Evolutionary conservation across 345 rosid species (phyloP).

Genomic region (Leavenworthia alabamica): DNA sequence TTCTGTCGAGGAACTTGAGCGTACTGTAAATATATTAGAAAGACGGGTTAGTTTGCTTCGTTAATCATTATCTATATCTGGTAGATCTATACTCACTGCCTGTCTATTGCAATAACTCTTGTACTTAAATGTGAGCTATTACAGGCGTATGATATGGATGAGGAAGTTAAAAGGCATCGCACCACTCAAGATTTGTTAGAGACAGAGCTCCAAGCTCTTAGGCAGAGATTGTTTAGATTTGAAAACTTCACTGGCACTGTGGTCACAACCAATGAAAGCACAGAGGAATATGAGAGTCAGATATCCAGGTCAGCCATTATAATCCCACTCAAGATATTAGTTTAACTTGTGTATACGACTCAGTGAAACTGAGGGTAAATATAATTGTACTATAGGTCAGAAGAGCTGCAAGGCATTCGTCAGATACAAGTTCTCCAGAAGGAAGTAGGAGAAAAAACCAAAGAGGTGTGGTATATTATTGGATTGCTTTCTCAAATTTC

Average conservation of each 20-base stretch:
- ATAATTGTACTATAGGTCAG: slow-evolving; percentile 32
- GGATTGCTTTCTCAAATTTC: background rate
- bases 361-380: slow-evolving; percentile 26
- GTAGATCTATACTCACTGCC: background rate
- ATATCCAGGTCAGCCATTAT: slow-evolving; percentile 41
- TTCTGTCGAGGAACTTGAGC: slow-evolving; percentile 86
- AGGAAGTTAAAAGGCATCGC: slow-evolving; percentile 69
- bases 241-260: slow-evolving; percentile 47
- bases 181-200: slow-evolving; percentile 62
- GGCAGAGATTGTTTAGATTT: slow-evolving; percentile 54
- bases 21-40: slow-evolving; percentile 76
- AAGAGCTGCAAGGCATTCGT: slow-evolving; percentile 50
- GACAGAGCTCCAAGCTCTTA: slow-evolving; percentile 62
- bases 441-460: slow-evolving; percentile 52
- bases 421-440: slow-evolving; percentile 44
- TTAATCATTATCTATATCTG: slow-evolving; percentile 7
- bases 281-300: slow-evolving; percentile 36
- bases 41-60: slow-evolving; percentile 52
- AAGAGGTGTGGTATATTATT: slow-evolving; percentile 49
- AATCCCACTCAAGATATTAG: slow-evolving; percentile 10
- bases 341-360: slow-evolving; percentile 5
- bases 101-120: background rate
- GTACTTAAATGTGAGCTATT: slow-evolving; percentile 12
- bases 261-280: slow-evolving; percentile 32
- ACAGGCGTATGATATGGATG: slow-evolving; percentile 81